Evolutionary conservation across 371 early-diverging fungal genomes (phyloP), one percentile per base, ranked within the genome.

Genomic region (Syncephalis fuscata): DNA sequence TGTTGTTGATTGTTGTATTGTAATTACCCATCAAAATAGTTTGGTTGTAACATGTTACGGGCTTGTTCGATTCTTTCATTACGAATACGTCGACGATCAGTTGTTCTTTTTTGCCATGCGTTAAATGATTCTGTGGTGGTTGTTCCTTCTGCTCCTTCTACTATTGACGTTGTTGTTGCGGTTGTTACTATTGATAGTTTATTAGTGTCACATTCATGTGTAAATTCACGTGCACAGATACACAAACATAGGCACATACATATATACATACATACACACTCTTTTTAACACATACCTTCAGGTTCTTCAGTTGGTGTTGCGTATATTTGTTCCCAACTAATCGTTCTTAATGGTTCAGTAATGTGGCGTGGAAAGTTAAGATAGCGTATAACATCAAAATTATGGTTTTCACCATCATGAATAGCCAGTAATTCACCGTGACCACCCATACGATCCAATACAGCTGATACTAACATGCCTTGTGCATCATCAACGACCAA

Each of bases 401-500:
- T 82, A 44, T 73, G 67, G 25, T 66, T 64, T 14, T 88, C 85
- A 37, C 83, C 78, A 44, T 86, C 87, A 48, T 84, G 80, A 24
- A 90, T 48, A 14, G 72, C 81, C 5, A 86, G 52, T 11, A 83
- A 64, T 2, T 62, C 57, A 26, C 86, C 83, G 40, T 60, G 14
- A 52, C 84, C 84, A 25, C 74, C 80, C 66, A 86, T 71, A n/a
- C 93, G 81, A 51, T 91, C 89, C 15, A 88, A 67, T 14, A 91
- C 57, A 1, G 90, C 81, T 0, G 78, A 60, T 0, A 85, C 66
- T 1, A 95, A 47, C 52, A 95, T 62, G 8, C 95, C 96, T 48
- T 82, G 83, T 0, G 82, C 79, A 50, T 92, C 92, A 57, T 97
- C 97, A 0, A 87, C 84, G 3, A 89, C 82, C 32, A 95, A 52